A percentile compares a stretch with the other conserved stretches of the same genome.
Conservation (phyloP, 202 grass and related monocot species). For the Panicum hallii region DNA sequence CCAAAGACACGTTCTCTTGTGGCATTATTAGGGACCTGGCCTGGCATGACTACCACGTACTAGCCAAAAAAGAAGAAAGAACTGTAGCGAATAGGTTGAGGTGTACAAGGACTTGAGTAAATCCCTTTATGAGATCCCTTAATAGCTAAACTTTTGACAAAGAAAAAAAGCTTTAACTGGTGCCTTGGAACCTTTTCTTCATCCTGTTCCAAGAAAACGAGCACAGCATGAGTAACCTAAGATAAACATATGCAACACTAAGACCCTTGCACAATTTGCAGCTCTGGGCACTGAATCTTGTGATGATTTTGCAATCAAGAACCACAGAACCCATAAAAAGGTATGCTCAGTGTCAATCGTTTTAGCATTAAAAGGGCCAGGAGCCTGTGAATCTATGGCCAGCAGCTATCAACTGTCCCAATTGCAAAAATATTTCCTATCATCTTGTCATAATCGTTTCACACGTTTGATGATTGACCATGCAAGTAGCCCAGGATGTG, state of each 20-base stretch:
- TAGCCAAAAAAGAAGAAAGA: too few species aligned
- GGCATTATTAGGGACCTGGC: background rate
- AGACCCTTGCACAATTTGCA: constrained; percentile 29
- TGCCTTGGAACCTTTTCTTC: background rate
- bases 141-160: background rate
- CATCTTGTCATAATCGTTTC: constrained; percentile 23
- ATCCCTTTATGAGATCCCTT: background rate
- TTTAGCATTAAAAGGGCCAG: constrained; percentile 18
- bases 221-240: background rate
- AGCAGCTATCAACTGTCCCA: constrained; percentile 19
- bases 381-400: constrained; percentile 25
- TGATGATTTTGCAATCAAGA: constrained; percentile 24
- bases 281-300: constrained; percentile 18
- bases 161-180: background rate
- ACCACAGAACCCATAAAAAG: background rate
- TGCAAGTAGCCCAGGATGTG: constrained; percentile 7
- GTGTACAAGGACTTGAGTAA: background rate
- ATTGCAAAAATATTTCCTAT: constrained; percentile 39
- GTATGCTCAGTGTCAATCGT: background rate
- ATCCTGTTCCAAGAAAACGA: constrained; percentile 31
- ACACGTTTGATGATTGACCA: constrained; percentile 38
- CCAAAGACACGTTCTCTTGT: background rate
- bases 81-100: background rate
- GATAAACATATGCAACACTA: background rate
- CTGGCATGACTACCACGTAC: background rate